Evolutionary conservation across 495 filamentous ascomycete species (phyloP), one percentile per base, ranked within the genome.

Genomic region (Penicillium bovifimosum): DNA sequence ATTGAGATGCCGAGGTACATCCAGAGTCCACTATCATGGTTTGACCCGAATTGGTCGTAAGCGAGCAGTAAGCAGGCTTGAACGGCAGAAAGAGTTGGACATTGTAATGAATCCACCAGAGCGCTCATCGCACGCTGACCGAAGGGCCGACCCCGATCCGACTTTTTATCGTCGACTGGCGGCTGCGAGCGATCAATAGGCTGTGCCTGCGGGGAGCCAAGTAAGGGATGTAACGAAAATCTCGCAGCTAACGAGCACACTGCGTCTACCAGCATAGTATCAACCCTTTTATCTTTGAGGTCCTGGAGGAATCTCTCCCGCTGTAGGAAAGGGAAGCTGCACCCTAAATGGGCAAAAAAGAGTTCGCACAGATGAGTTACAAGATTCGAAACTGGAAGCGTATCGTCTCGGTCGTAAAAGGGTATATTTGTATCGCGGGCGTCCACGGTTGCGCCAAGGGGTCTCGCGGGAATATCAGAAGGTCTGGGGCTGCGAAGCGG

Each of bases 1-100:
- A 95, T 92, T 0, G 88, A 84, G 51, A 88, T 83, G 0, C 89
- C 89, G 13, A 92, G 71, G 56, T 91, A 91, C 88, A 91, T 92
- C 89, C 88, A 95, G 14, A 95, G 71, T 2, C 88, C 87, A 65
- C 88, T 92, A 61, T 92, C 89, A 54, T 87, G 86, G 57, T 89
- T 88, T 17, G 86, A 84, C 10, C 89, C 89, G 53, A 95, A 95
- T 36, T 88, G 84, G 54, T 91, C 86, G 65, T 95, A 95, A 0
- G 88, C 88, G 65, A 95, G 78, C 38, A 95, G 67, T 27, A 95
- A 68, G 41, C 84, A 89, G 6, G 88, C 87, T 57, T 92, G 88
- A 4, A 90, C 86, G 38, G 85, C 87, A 40, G 84, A 82, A 17
- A 95, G 80, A 9, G 84, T 88, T 13, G 89, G 88, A 49, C 85